Conservation (phyloP, 345 rosid genomes). For the Rhizophora mangle region DNA sequence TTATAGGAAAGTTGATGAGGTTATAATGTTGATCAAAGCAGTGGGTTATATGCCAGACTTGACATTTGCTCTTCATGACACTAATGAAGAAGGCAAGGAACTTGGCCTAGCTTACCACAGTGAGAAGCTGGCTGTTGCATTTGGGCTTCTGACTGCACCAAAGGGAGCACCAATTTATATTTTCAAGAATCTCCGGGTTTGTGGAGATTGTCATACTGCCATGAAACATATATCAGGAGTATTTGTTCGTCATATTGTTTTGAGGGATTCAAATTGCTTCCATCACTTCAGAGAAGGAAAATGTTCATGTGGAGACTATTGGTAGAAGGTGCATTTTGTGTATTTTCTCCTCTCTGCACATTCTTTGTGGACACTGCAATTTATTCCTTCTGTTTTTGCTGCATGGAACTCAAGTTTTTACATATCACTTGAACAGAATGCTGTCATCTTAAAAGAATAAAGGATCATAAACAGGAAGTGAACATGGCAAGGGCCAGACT, state of each 20-base stretch:
- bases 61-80: slow-evolving; percentile 71
- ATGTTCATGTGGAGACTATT: slow-evolving; percentile 91
- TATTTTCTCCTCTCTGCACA: not conserved
- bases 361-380: not conserved
- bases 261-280: slow-evolving; percentile 89
- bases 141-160: slow-evolving; percentile 60
- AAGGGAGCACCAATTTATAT: slow-evolving; percentile 63
- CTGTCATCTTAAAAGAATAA: too few species aligned
- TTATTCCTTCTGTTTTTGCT: too few species aligned
- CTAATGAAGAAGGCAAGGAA: slow-evolving; percentile 70
- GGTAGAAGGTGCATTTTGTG: slow-evolving; percentile 37
- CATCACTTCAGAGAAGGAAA: slow-evolving; percentile 80
- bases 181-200: slow-evolving; percentile 85
- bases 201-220: slow-evolving; percentile 89
- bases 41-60: slow-evolving; percentile 75
- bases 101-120: slow-evolving; percentile 83
- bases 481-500: too few species aligned
- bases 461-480: too few species aligned
- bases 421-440: too few species aligned
- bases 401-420: too few species aligned
- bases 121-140: slow-evolving; percentile 85
- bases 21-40: slow-evolving; percentile 58
- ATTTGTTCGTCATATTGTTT: slow-evolving; percentile 54
- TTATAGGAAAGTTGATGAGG: slow-evolving; percentile 68
- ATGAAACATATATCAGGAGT: slow-evolving; percentile 70